A percentile compares a stretch with the other conserved stretches of the same genome.
These are phyloP conservation scores for Leccinum uliginosum DNA, from an alignment of 768 basidiomycete species.

Conservation along the genomic window DNA sequence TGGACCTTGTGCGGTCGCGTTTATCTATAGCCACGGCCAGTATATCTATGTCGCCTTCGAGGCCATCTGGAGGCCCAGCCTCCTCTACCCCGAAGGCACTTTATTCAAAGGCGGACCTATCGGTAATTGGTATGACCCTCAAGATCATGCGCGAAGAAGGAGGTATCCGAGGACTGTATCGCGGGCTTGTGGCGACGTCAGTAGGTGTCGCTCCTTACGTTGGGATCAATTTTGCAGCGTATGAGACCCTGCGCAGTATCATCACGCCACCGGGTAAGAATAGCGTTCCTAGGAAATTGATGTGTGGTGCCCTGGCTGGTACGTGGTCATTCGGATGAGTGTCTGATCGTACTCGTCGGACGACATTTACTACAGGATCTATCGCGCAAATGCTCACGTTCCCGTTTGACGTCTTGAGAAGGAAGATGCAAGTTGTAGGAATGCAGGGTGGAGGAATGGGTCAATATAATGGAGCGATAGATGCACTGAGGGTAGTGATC, in stretches of 20 bases:
- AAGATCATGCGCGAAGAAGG: constrained; percentile 93
- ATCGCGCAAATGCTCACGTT: constrained; percentile 94
- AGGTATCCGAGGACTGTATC: constrained; percentile 80
- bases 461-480: constrained; percentile 76
- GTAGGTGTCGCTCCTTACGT: constrained; percentile 89
- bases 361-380: constrained; percentile 46
- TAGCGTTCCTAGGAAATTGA: constrained; percentile 62
- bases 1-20: constrained; percentile 90
- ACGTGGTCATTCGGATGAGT: constrained; percentile 15
- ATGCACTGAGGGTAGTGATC: constrained; percentile 68
- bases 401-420: constrained; percentile 89
- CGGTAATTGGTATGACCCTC: constrained; percentile 84
- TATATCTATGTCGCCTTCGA: constrained; percentile 36
- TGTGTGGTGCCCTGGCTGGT: constrained; percentile 87
- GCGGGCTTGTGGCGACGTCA: constrained; percentile 80
- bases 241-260: constrained; percentile 73
- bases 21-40: constrained; percentile 93
- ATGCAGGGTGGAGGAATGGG: constrained; percentile 57
- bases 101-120: constrained; percentile 52
- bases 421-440: constrained; percentile 94
- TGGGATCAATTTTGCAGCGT: constrained; percentile 91
- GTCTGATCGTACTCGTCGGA: constrained; percentile 7
- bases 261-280: constrained; percentile 81
- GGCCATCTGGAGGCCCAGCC: constrained; percentile 36
- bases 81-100: constrained; percentile 25